Percentiles rank a stretch among this genome's conserved stretches.
Evolutionary conservation across 345 rosid genomes (phyloP).

Genomic region (Angophora floribunda): DNA sequence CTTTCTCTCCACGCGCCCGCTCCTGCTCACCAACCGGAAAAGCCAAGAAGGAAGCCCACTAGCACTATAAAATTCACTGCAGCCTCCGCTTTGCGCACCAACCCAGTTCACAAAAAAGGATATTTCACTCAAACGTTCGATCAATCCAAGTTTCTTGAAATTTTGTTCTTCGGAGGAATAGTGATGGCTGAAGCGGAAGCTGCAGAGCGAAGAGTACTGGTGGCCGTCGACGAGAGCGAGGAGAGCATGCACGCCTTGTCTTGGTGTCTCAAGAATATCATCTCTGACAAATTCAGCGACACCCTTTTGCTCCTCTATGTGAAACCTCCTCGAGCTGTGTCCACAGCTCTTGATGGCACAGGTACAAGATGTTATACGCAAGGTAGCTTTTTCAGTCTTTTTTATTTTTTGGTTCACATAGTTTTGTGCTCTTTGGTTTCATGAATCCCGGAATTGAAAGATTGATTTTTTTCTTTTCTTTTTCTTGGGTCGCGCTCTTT

Average conservation of each 20-base stretch:
- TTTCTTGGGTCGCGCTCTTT: not conserved
- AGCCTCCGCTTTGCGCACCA: not conserved
- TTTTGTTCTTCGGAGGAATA: not conserved
- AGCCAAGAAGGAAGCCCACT: not conserved
- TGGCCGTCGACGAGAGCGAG: slow-evolving; percentile 53
- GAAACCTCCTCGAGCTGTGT: slow-evolving; percentile 20
- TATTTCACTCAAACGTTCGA: not conserved
- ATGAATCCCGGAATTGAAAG: not conserved
- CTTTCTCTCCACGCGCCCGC: not conserved
- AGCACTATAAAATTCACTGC: not conserved
- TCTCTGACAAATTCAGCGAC: slow-evolving; percentile 18
- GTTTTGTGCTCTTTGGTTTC: not conserved
- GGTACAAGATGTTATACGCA: slow-evolving; percentile 4
- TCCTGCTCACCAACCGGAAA: not conserved
- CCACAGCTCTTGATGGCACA: slow-evolving; percentile 37
- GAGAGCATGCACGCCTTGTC: slow-evolving; percentile 60
- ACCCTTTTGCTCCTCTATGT: slow-evolving; percentile 43
- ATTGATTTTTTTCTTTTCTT: not conserved
- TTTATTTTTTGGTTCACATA: not conserved
- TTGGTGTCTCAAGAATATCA: slow-evolving; percentile 44
- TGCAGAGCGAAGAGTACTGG: slow-evolving; percentile 28
- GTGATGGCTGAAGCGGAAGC: slow-evolving; percentile 2
- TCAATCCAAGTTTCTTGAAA: not conserved
- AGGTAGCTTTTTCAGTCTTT: not conserved
- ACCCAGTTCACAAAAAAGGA: not conserved